Evolutionary conservation across 2,329 filamentous ascomycete species (phyloP).

Genomic region (Coniochaeta prunicola): DNA sequence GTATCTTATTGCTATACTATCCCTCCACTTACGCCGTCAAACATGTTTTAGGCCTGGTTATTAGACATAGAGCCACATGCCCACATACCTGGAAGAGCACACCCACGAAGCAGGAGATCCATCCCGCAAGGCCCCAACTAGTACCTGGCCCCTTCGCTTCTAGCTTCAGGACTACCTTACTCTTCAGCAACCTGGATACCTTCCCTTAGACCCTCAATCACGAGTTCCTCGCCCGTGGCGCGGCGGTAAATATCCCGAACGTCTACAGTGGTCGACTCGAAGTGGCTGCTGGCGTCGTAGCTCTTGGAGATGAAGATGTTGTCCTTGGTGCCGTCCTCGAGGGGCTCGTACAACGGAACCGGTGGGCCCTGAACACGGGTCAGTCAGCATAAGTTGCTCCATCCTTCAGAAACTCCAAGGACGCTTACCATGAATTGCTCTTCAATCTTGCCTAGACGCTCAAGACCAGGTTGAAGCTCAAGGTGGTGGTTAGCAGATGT

Average conservation of each 20-base stretch:
- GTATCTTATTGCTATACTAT: background rate
- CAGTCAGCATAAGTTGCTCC: too few species aligned
- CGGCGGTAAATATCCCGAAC: constrained; percentile 89
- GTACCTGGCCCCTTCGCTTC: background rate
- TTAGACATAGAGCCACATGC: background rate
- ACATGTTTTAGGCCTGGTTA: background rate
- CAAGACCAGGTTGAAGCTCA: constrained; percentile 86
- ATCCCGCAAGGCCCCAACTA: background rate
- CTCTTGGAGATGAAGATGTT: constrained; percentile 98
- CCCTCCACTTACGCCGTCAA: background rate
- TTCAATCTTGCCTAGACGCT: constrained; percentile 86
- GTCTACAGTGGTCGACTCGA: constrained; percentile 87
- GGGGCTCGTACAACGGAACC: constrained; percentile 88
- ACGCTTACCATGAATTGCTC: constrained; percentile 89
- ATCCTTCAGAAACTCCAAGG: too few species aligned
- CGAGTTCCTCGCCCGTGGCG: constrained; percentile 74
- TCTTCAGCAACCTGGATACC: constrained; percentile 68
- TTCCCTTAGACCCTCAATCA: constrained; percentile 81
- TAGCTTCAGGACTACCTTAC: constrained; percentile 24
- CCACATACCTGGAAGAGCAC: background rate
- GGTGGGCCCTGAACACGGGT: constrained; percentile 58
- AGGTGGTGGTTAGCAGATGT: constrained; percentile 87
- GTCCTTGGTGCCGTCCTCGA: constrained; percentile 74
- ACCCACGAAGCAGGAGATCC: background rate
- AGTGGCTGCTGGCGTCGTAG: constrained; percentile 96